Evolutionary conservation across 495 filamentous ascomycete species (phyloP), one percentile per base, ranked within the genome.

Genomic region (Schizothecium vesticola): DNA sequence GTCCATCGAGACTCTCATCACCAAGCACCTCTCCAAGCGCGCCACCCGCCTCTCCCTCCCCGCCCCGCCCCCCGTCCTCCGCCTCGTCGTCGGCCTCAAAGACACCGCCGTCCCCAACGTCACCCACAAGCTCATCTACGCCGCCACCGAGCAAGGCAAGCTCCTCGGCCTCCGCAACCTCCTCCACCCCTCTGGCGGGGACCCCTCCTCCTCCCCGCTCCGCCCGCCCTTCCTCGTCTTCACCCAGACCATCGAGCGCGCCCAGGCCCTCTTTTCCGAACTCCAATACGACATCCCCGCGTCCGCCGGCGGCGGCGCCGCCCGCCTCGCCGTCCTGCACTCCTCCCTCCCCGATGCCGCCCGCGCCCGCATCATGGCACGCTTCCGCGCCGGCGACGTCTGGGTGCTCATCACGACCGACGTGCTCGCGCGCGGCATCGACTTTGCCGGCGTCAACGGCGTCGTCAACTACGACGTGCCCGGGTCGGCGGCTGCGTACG

Each of bases 391-490:
- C 67, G 96, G 94, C 71, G 94, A 98, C 76, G 88, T 97, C 59
- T 99, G 95, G 95, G 88, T 97, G 16, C 84, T 99, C 12, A 91
- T 98, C 68, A 98, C 96, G 0, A 99, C 95, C 0, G 95, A 99
- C 74, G 84, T 98, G 29, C 85, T 98, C 1, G 89, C 92, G 12
- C 89, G 95, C 36, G 95, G 95, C 24, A 86, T 99, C 56, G 95
- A 99, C 78, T 97, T 98, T 79, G 86, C 89, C 16, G 90, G 96
- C 26, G 88, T 99, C 64, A 95, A 97, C 72, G 91, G 93, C 43
- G 93, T 99, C 1, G 88, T 98, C 26, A 99, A 98, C 79, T 99
- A 97, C 80, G 95, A 99, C 76, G 90, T 97, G 59, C 96, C 95
- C 1, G 92, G 87, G 51, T 94, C 92, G 0, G 88, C 90, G 7